Evolutionary conservation across 768 basidiomycete species (phyloP).

Genomic region (Tremella yokohamensis): DNA sequence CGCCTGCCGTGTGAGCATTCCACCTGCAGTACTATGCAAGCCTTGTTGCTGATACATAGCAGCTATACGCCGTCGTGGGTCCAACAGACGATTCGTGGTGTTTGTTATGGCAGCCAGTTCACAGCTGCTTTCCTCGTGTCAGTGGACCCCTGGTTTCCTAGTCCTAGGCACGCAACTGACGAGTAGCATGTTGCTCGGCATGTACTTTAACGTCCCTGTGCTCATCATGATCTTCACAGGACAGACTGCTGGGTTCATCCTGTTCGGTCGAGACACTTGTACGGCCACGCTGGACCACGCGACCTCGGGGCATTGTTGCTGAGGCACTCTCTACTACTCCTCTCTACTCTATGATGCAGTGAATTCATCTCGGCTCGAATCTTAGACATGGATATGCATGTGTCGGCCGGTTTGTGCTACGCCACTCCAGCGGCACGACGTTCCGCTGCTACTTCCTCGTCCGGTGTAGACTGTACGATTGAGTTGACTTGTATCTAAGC

Average conservation of each 20-base stretch:
- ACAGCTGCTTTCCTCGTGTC: slow-evolving; percentile 44
- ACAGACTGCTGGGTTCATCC: slow-evolving; percentile 34
- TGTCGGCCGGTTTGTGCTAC: too few species aligned
- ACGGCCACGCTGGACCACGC: slow-evolving; percentile 1
- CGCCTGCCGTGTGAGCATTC: not conserved
- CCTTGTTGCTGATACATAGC: slow-evolving; percentile 10
- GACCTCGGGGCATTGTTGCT: not conserved
- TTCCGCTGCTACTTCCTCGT: too few species aligned
- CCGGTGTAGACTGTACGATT: too few species aligned
- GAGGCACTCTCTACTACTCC: not conserved
- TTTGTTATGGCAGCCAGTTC: slow-evolving; percentile 46
- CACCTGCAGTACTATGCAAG: not conserved
- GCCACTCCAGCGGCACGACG: too few species aligned
- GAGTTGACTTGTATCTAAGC: too few species aligned
- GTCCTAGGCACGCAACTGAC: not conserved
- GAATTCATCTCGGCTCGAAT: too few species aligned
- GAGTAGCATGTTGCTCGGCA: slow-evolving; percentile 38
- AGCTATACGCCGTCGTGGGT: slow-evolving; percentile 33
- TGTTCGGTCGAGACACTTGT: slow-evolving; percentile 38
- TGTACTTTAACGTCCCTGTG: slow-evolving; percentile 51
- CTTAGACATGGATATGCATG: too few species aligned
- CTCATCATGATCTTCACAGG: slow-evolving; percentile 49
- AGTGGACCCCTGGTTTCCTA: slow-evolving; percentile 8
- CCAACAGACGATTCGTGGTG: slow-evolving; percentile 44
- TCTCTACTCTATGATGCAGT: too few species aligned